Conservation (phyloP, 495 filamentous ascomycete species). For the Neurospora sp. region DNA sequence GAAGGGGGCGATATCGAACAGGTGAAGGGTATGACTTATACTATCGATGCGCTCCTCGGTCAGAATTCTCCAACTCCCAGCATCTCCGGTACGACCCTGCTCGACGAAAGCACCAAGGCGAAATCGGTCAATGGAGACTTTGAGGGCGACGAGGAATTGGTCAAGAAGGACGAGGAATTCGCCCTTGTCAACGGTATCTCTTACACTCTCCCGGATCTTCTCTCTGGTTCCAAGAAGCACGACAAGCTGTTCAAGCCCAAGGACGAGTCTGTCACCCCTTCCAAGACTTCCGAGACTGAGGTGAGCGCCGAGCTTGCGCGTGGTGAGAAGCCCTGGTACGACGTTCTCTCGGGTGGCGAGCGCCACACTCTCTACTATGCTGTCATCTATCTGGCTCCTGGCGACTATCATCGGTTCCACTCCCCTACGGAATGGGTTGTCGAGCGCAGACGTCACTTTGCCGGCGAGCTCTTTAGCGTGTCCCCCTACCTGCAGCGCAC, state of each 20-base stretch:
- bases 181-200: slow-evolving; percentile 93
- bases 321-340: slow-evolving; percentile 69
- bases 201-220: slow-evolving; percentile 82
- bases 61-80: slow-evolving; percentile 40
- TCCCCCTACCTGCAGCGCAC: slow-evolving; percentile 88
- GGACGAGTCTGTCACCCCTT: slow-evolving; percentile 41
- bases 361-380: slow-evolving; percentile 77
- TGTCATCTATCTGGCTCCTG: slow-evolving; percentile 95
- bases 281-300: slow-evolving; percentile 63
- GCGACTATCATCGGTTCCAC: slow-evolving; percentile 98
- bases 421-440: slow-evolving; percentile 91
- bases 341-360: slow-evolving; percentile 45
- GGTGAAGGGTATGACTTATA: slow-evolving; percentile 98
- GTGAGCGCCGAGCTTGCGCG: slow-evolving; percentile 77
- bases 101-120: slow-evolving; percentile 3
- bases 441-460: slow-evolving; percentile 85
- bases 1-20: slow-evolving; percentile 94
- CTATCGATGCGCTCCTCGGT: slow-evolving; percentile 82
- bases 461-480: slow-evolving; percentile 89
- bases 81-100: slow-evolving; percentile 20
- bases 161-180: slow-evolving; percentile 80
- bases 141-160: slow-evolving; percentile 48
- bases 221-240: slow-evolving; percentile 55
- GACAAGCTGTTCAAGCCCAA: slow-evolving; percentile 26
- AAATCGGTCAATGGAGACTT: slow-evolving; percentile 5